Evolutionary conservation across 2,329 filamentous ascomycete genomes (phyloP).

Genomic region (Aspergillus phoenicis): DNA sequence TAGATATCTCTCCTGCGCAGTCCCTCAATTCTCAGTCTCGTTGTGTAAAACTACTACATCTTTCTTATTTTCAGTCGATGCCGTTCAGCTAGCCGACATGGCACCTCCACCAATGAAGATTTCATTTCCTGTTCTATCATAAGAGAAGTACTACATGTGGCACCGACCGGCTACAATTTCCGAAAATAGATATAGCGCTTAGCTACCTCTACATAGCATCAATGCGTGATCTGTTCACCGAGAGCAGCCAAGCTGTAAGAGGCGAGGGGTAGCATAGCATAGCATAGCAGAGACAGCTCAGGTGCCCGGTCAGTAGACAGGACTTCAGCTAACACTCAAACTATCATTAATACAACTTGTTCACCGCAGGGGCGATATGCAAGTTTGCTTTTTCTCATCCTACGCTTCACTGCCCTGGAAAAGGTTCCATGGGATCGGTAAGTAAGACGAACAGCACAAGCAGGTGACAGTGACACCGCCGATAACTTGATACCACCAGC

Average conservation of each 20-base stretch:
- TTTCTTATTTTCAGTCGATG: conserved; percentile 16
- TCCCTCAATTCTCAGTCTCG: conserved; percentile 24
- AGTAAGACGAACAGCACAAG: not conserved
- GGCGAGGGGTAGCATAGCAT: not conserved
- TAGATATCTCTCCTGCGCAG: conserved; percentile 24
- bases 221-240: not conserved
- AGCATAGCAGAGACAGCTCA: not conserved
- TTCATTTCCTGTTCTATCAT: conserved; percentile 13
- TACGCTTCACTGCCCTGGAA: not conserved
- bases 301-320: not conserved
- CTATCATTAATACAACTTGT: not conserved
- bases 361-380: not conserved
- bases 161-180: not conserved
- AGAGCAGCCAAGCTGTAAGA: not conserved
- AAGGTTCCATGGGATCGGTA: not conserved
- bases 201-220: too few relatives aligned
- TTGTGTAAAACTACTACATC: conserved; percentile 34
- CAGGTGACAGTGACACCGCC: not conserved
- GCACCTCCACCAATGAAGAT: conserved; percentile 22
- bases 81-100: conserved; percentile 26
- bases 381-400: not conserved
- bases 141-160: not conserved
- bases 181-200: not conserved
- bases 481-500: not conserved
- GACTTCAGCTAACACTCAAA: too few relatives aligned